Conservation (phyloP, 306 rosid genomes). For the Cucurbita maxima region DNA sequence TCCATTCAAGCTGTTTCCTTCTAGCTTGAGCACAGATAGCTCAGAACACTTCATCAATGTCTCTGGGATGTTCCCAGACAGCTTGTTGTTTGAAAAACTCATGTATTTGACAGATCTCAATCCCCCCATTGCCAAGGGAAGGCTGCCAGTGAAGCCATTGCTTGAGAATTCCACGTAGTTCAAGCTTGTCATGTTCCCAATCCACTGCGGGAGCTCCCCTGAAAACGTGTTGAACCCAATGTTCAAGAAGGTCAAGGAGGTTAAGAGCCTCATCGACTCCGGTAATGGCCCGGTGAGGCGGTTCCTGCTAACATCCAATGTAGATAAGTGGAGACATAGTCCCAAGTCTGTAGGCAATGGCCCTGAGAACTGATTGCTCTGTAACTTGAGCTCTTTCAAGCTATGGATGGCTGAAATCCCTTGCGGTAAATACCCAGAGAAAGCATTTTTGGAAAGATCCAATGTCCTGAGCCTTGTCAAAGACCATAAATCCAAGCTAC, state of each 20-base stretch:
- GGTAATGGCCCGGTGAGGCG: conserved; percentile 41
- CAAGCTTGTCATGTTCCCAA: conserved; percentile 43
- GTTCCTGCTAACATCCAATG: conserved; percentile 48
- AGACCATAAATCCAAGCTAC: conserved; percentile 49
- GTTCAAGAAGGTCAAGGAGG: conserved; percentile 27
- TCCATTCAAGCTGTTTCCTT: conserved; percentile 48
- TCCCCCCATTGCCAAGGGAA: conserved; percentile 39
- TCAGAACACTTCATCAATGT: conserved; percentile 34
- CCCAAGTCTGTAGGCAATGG: conserved; percentile 57
- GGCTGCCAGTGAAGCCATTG: conserved; percentile 43
- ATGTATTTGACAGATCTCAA: conserved; percentile 33
- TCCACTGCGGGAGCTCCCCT: conserved; percentile 52
- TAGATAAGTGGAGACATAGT: conserved; percentile 41
- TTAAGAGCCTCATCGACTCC: conserved; percentile 27
- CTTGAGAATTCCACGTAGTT: conserved; percentile 47
- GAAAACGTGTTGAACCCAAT: conserved; percentile 33
- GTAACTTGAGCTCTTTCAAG: conserved; percentile 43
- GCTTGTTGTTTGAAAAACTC: conserved; percentile 43
- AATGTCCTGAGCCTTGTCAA: conserved; percentile 44
- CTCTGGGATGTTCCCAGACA: conserved; percentile 46
- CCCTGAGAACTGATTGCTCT: conserved; percentile 57
- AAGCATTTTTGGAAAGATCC: conserved; percentile 62
- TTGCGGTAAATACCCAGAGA: conserved; percentile 39
- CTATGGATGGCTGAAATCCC: conserved; percentile 58
- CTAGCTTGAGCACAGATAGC: conserved; percentile 32